Evolutionary conservation across 2,329 filamentous ascomycete species (phyloP).

Genomic region (Xylariaceae sp.): DNA sequence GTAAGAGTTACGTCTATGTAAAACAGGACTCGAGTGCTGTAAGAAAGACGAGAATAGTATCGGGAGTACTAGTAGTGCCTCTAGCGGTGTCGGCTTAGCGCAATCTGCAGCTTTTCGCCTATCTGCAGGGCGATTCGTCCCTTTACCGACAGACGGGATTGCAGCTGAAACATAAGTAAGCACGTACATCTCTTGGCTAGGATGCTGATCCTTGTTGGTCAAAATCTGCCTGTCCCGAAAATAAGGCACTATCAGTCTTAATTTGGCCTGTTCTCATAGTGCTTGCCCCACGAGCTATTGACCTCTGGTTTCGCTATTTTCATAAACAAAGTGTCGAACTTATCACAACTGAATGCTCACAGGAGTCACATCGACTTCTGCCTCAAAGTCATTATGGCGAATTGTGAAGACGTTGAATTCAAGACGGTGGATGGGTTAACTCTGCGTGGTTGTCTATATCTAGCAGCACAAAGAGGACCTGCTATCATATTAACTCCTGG

Average conservation of each 20-base stretch:
- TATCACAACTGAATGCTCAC: slow-evolving; percentile 2
- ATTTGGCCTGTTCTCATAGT: too few relatives aligned
- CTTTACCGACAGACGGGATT: neutral
- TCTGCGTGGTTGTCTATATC: slow-evolving; percentile 46
- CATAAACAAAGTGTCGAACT: too few relatives aligned
- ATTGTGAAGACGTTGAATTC: slow-evolving; percentile 44
- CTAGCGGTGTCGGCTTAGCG: neutral
- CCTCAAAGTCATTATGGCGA: slow-evolving; percentile 10
- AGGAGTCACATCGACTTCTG: neutral
- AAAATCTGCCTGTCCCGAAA: neutral
- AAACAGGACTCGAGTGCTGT: too few relatives aligned
- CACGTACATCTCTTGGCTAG: slow-evolving; percentile 10
- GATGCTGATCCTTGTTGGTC: slow-evolving; percentile 1
- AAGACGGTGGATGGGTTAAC: slow-evolving; percentile 48
- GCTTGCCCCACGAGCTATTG: too few relatives aligned
- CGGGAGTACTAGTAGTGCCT: too few relatives aligned
- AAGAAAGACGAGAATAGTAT: neutral
- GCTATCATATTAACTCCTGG: slow-evolving; percentile 41
- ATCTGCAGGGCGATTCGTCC: neutral
- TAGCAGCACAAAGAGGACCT: slow-evolving; percentile 34
- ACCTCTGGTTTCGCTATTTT: too few relatives aligned
- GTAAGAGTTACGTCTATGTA: too few relatives aligned
- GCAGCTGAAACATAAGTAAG: slow-evolving; percentile 3
- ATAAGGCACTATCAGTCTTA: neutral
- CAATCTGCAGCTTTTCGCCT: neutral